phyloP scores from a whole-genome alignment of 148 eudicot genomes.

The Cornus controversa region DNA sequence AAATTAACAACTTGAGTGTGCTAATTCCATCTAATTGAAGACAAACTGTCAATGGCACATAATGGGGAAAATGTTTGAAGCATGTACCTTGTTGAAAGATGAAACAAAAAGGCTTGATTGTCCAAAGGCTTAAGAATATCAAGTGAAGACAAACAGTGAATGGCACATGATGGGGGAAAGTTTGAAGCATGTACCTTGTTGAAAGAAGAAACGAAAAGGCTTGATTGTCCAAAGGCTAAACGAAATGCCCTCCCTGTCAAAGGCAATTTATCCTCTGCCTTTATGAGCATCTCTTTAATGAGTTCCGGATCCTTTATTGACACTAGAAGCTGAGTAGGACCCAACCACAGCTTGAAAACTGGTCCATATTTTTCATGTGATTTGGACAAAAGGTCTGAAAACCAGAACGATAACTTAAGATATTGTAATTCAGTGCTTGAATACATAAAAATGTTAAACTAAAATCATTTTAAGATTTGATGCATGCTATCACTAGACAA shows the following conservation, averaged over 20 bases:
- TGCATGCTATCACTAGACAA: not conserved
- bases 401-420: slow-evolving; percentile 4
- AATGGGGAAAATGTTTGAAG: not conserved
- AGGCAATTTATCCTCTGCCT: slow-evolving; percentile 56
- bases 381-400: slow-evolving; percentile 41
- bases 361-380: slow-evolving; percentile 51
- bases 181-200: slow-evolving; percentile 28
- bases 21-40: too few relatives aligned
- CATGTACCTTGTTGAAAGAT: slow-evolving; percentile 23
- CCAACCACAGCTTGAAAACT: slow-evolving; percentile 49
- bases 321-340: slow-evolving; percentile 53
- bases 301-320: slow-evolving; percentile 44
- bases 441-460: too few relatives aligned
- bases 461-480: not conserved
- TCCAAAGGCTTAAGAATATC: slow-evolving; percentile 36
- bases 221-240: slow-evolving; percentile 51
- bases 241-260: slow-evolving; percentile 49
- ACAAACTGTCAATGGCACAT: not conserved
- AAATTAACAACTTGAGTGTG: too few relatives aligned
- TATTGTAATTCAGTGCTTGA: not conserved
- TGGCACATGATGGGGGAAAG: not conserved
- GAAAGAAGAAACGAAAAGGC: slow-evolving; percentile 53
- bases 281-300: slow-evolving; percentile 42
- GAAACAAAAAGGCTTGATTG: slow-evolving; percentile 33
- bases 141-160: not conserved